A percentile compares a stretch with the other conserved stretches of the same genome.
Conservation (phyloP, 2,329 filamentous ascomycete species). For the Colletotrichum falcatum region DNA sequence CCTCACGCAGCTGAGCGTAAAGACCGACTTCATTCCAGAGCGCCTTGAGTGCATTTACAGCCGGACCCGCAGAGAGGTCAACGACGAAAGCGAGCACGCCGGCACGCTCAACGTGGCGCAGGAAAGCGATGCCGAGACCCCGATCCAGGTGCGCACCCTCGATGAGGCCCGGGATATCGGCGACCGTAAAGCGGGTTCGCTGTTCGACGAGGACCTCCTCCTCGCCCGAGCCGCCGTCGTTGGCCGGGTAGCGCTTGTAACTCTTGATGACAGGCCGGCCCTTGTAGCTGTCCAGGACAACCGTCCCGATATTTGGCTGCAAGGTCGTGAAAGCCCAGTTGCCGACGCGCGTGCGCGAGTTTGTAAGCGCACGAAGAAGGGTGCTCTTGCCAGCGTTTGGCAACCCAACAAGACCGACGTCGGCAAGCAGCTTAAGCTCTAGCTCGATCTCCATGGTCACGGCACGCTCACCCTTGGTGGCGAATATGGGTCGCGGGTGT, state of each 20-base stretch:
- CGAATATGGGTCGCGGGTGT: conserved; percentile 84
- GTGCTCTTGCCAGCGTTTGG: conserved; percentile 98
- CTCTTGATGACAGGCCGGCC: conserved; percentile 72
- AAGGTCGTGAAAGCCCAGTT: conserved; percentile 98
- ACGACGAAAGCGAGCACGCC: conserved; percentile 94
- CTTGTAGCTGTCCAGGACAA: conserved; percentile 88
- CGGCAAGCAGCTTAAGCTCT: conserved; percentile 93
- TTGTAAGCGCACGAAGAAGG: conserved; percentile 85
- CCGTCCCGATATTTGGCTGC: conserved; percentile 94
- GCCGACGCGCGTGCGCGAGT: conserved; percentile 88
- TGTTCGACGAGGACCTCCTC: conserved; percentile 63
- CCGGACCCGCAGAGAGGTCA: conserved; percentile 84
- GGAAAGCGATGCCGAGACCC: conserved; percentile 89
- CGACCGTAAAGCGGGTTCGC: conserved; percentile 88
- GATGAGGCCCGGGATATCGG: conserved; percentile 94
- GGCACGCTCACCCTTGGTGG: conserved; percentile 85
- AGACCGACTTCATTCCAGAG: conserved; percentile 92
- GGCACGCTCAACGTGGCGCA: conserved; percentile 94
- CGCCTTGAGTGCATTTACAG: conserved; percentile 80
- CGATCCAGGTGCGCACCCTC: conserved; percentile 92
- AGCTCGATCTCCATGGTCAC: conserved; percentile 84
- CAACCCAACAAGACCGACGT: conserved; percentile 92
- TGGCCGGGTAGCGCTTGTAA: conserved; percentile 45
- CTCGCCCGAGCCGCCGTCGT: conserved; percentile 51
- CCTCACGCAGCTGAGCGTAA: conserved; percentile 84